A percentile compares a stretch with the other conserved stretches of the same genome.
phyloP scores from a whole-genome alignment of 768 basidiomycete genomes.

The Pisolithus orientalis region DNA sequence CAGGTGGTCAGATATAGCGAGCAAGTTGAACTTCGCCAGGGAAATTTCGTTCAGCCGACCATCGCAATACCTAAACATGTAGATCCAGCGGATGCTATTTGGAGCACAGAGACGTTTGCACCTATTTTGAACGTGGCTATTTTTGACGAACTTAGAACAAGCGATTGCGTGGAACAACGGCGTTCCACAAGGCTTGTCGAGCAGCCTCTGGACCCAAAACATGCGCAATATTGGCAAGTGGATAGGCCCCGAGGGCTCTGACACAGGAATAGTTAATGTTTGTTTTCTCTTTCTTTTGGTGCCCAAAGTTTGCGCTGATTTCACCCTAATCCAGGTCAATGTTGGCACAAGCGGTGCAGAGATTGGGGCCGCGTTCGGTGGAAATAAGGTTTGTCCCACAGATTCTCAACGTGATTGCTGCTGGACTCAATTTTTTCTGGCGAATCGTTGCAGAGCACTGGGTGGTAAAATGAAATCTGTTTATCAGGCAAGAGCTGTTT shows the following conservation, averaged over 20 bases:
- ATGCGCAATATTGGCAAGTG: conserved; percentile 82
- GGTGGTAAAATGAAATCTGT: conserved; percentile 49
- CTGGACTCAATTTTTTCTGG: conserved; percentile 6
- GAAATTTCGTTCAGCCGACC: conserved; percentile 88
- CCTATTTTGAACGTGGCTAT: conserved; percentile 83
- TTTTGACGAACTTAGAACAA: conserved; percentile 83
- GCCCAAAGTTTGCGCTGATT: neutral
- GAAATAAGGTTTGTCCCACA: conserved; percentile 65
- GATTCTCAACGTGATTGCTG: conserved; percentile 6
- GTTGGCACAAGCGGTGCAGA: conserved; percentile 66
- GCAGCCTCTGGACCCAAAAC: conserved; percentile 86
- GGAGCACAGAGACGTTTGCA: conserved; percentile 81
- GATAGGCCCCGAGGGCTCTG: conserved; percentile 86
- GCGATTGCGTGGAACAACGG: conserved; percentile 89
- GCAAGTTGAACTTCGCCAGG: conserved; percentile 46
- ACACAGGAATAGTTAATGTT: conserved; percentile 90
- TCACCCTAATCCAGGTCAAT: conserved; percentile 43
- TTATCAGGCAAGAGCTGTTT: conserved; percentile 11
- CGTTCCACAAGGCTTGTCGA: conserved; percentile 87
- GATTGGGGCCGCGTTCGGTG: conserved; percentile 87
- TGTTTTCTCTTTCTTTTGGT: conserved; percentile 18
- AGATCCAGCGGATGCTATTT: conserved; percentile 50
- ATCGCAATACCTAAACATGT: conserved; percentile 63
- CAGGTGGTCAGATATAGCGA: conserved; percentile 60
- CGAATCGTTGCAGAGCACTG: conserved; percentile 56